phyloP scores from a whole-genome alignment of 371 early-diverging fungal species.

The Mucor velutinosus region DNA sequence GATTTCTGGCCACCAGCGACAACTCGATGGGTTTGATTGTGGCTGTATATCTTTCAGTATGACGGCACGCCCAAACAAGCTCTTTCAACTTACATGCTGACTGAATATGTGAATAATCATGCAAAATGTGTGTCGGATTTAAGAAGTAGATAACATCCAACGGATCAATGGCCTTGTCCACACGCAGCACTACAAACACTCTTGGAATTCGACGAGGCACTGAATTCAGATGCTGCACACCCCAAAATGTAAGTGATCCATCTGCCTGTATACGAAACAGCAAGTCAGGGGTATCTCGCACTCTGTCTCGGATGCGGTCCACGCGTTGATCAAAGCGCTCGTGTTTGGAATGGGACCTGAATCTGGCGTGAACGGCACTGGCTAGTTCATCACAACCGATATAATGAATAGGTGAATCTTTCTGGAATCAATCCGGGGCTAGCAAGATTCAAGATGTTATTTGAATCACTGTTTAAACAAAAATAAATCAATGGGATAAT shows the following conservation, averaged over 20 bases:
- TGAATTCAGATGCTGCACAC: conserved; percentile 71
- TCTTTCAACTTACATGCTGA: conserved; percentile 35
- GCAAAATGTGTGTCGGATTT: conserved; percentile 57
- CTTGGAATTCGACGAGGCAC: conserved; percentile 68
- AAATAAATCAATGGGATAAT: no score
- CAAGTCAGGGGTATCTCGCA: conserved; percentile 79
- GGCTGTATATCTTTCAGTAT: conserved; percentile 30
- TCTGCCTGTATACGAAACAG: conserved; percentile 71
- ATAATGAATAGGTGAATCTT: conserved; percentile 68
- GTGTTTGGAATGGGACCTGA: conserved; percentile 33
- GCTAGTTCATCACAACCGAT: conserved; percentile 61
- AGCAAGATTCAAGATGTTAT: no score
- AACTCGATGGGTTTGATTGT: conserved; percentile 73
- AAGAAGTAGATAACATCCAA: conserved; percentile 63
- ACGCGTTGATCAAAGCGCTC: conserved; percentile 39
- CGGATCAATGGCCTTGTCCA: conserved; percentile 60
- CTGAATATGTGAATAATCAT: conserved; percentile 56
- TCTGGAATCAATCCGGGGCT: no score
- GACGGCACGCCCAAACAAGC: not conserved
- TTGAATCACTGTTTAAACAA: no score
- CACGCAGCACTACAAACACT: conserved; percentile 68
- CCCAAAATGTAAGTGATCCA: conserved; percentile 81
- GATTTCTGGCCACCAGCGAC: conserved; percentile 59
- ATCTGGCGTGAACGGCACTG: conserved; percentile 45
- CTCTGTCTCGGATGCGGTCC: conserved; percentile 57